Evolutionary conservation across 306 rosid genomes (phyloP).

Genomic region (Malus sieversii): DNA sequence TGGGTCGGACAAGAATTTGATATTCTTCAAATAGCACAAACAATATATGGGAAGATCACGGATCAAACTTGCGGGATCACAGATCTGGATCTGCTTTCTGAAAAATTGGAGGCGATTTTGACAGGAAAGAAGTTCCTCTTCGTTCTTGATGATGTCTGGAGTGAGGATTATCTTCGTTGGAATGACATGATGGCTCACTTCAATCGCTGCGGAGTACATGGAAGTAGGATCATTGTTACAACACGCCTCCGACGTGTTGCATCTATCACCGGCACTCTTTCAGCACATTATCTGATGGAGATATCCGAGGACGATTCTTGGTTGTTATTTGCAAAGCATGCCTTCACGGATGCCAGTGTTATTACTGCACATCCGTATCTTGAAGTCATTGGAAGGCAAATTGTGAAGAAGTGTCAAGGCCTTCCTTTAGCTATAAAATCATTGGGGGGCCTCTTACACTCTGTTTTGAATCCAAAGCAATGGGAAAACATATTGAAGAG

Average conservation of each 20-base stretch:
- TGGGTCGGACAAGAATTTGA: no score
- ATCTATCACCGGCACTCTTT: neutral
- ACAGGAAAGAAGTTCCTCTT: neutral
- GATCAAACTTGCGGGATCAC: no score
- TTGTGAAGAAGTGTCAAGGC: neutral
- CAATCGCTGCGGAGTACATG: neutral
- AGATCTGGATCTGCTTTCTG: no score
- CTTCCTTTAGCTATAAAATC: no score
- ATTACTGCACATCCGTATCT: neutral
- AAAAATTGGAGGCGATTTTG: neutral
- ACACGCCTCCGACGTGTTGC: constrained; percentile 1
- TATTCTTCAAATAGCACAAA: no score
- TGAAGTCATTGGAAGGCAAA: constrained; percentile 10
- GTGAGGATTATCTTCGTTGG: neutral
- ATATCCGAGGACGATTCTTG: constrained; percentile 1
- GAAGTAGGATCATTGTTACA: neutral
- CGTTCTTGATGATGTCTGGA: constrained; percentile 21
- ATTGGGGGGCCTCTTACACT: no score
- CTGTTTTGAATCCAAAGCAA: no score
- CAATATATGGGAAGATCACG: no score
- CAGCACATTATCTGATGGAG: neutral
- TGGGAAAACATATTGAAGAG: no score
- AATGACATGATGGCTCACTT: neutral
- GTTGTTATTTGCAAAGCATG: constrained; percentile 11
- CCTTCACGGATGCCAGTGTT: neutral